Evolutionary conservation across 352 stramenopile genomes (phyloP), one percentile per base, ranked within the genome.

Genomic region (Phytopythium helicoides): DNA sequence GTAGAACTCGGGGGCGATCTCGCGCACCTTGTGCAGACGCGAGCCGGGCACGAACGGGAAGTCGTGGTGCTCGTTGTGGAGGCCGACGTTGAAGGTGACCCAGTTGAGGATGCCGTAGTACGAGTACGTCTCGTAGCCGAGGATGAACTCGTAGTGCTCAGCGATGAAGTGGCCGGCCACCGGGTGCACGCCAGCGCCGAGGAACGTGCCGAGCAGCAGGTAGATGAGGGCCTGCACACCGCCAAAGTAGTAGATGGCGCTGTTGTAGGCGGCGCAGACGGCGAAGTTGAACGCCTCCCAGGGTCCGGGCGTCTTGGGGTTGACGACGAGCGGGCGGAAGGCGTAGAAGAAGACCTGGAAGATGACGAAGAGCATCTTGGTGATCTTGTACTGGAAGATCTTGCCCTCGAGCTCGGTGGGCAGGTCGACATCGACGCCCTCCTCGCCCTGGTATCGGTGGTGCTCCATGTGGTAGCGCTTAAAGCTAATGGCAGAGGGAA

Each of bases 41-140:
- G 84, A 91, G 46, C 93, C 89, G 11, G 91, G 73, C 10, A 98
- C 79, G 54, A 90, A 92, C 26, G 95, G 92, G 68, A 99, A 98
- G 71, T 99, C 96, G 66, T 99, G 96, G 74, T 99, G 96, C 71
- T 99, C 95, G 69, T 99, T 99, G 78, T 99, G 96, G 63, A 98
- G 97, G 19, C 96, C 96, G 19, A 99, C 96, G 72, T 99, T 99
- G 65, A 98, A 99, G 40, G 92, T 97, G 42, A 99, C 67, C 54
- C 79, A 91, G 78, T 99, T 99, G 31, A 98, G 77, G 21, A 89
- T 86, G 56, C 96, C 96, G 67, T 99, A 99, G 83, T 99, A 99
- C 52, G 87, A 98, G 71, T 98, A 99, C 35, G 96, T 99, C 71
- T 98, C 95, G 52, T 97, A 87, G 54, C 95, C 94, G 28, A 95